Base-by-base conservation (phyloP, 108 stramenopile genomes). In the Chaetoceros tenuissimus region DNA sequence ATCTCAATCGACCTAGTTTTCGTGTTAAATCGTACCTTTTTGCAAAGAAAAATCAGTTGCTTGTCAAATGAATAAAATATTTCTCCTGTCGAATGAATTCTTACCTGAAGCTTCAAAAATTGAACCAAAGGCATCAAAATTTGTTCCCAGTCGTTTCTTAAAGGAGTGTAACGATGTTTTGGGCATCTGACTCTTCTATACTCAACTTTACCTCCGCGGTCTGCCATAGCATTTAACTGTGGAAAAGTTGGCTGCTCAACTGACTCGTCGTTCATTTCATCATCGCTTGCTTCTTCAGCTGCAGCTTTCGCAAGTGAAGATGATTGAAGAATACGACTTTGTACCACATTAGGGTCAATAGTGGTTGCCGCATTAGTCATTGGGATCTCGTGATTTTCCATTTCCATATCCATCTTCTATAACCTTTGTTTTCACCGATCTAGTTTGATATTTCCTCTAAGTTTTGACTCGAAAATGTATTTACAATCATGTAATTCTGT, bases 1-100 rank as follows among this genome's bases (percentile, higher is more conserved):
- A 99, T 75, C 64, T 99, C 99, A 0, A 99, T 97, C 48, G 80
- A 93, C 20, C 99, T 78, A 26, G 90, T 88, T 55, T 96, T 96
- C 8, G 96, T 96, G 71, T 99, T 98, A 78, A 98, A 99, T 28
- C 98, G 80, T 27, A 95, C 92, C 74, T 83, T 64, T 1, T 17
- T 31, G 43, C 28, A 40, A 45, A 2, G 44, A 51, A 3, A 16
- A 19, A 22, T 46, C 22, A 48, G 51, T 28, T 48, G 26, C 20
- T 13, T 31, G 27, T 21, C 21, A n/a, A 20, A 31, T 51, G 28
- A 27, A 28, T 10, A 28, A 27, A 18, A 31, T 28, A 46, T 59
- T 69, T 69, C 73, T 64, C 68, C 74, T n/a, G n/a, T n/a, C n/a
- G n/a, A n/a, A n/a, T n/a, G n/a, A 5, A 10, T 24, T 31, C 80